Conservation (phyloP, 352 stramenopile genomes). For the Phytophthora lateralis region DNA sequence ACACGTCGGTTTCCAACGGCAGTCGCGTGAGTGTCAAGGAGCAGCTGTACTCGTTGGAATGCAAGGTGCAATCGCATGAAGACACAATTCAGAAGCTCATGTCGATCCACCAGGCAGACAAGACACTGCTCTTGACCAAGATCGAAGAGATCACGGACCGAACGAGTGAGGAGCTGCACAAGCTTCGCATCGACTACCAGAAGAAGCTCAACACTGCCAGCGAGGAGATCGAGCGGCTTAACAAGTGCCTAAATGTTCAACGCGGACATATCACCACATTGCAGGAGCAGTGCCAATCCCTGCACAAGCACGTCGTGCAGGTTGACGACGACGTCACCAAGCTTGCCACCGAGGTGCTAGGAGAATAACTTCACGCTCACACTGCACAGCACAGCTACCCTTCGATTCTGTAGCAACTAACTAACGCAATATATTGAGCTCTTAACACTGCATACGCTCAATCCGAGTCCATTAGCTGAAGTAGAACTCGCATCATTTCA, state of each 20-base stretch:
- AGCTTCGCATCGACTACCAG: conserved; percentile 79
- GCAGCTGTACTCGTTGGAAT: conserved; percentile 78
- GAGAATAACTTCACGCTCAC: conserved; percentile 45
- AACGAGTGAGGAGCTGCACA: conserved; percentile 78
- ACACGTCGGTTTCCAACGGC: conserved; percentile 33
- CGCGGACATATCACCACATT: conserved; percentile 84
- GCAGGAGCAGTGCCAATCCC: conserved; percentile 81
- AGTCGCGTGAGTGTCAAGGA: conserved; percentile 78
- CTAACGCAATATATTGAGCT: conserved; percentile 25
- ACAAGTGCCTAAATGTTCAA: conserved; percentile 86
- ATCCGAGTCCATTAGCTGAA: conserved; percentile 50
- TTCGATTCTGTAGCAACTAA: conserved; percentile 20
- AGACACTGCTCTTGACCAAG: conserved; percentile 75
- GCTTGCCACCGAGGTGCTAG: conserved; percentile 79
- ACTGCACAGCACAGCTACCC: neutral
- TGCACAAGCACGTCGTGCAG: conserved; percentile 86
- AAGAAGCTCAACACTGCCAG: conserved; percentile 84
- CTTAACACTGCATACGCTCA: conserved; percentile 8
- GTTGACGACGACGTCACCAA: conserved; percentile 88
- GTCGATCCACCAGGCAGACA: conserved; percentile 83
- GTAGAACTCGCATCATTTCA: conserved; percentile 60
- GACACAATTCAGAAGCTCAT: conserved; percentile 87
- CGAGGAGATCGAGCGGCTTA: conserved; percentile 84
- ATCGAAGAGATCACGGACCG: conserved; percentile 84
- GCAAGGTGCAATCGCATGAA: conserved; percentile 80